Conservation (phyloP, 164 flowering plant genomes). For the Aristolochia fimbriata region DNA sequence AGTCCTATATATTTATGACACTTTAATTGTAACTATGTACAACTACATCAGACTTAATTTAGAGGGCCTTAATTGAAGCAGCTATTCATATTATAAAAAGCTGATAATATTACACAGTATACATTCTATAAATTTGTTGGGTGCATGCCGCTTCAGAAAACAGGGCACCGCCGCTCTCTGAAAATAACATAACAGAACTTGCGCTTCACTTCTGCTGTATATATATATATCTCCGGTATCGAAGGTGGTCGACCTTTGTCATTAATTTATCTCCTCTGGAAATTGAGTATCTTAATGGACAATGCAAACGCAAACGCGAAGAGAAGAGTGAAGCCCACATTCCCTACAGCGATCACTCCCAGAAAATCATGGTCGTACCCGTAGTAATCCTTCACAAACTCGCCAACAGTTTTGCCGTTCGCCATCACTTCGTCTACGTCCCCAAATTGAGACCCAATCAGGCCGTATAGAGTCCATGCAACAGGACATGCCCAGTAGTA, state of each 20-base stretch:
- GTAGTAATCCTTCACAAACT: constrained; percentile 21
- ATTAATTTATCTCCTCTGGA: constrained; percentile 32
- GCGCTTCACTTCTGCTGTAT: neutral
- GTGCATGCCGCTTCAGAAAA: no score
- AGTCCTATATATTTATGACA: no score
- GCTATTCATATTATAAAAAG: no score
- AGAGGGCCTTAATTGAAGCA: no score
- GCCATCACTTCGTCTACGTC: constrained; percentile 19
- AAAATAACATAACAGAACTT: neutral
- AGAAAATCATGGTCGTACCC: constrained; percentile 36
- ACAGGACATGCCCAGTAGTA: constrained; percentile 38
- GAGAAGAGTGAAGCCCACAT: constrained; percentile 22
- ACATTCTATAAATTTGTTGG: no score
- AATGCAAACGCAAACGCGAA: constrained; percentile 44
- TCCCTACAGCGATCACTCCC: constrained; percentile 24
- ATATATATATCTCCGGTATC: neutral
- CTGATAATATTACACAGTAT: no score
- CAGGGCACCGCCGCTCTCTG: neutral
- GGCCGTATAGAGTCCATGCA: constrained; percentile 52
- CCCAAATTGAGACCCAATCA: constrained; percentile 41
- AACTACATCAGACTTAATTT: no score
- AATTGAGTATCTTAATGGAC: constrained; percentile 32
- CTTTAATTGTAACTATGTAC: no score
- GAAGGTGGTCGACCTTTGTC: neutral
- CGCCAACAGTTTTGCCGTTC: constrained; percentile 15